Percentiles rank a stretch among this genome's conserved stretches.
These are phyloP conservation scores for Coleophoma crateriformis DNA, from an alignment of 2,329 filamentous ascomycete species.

Conservation along the genomic window DNA sequence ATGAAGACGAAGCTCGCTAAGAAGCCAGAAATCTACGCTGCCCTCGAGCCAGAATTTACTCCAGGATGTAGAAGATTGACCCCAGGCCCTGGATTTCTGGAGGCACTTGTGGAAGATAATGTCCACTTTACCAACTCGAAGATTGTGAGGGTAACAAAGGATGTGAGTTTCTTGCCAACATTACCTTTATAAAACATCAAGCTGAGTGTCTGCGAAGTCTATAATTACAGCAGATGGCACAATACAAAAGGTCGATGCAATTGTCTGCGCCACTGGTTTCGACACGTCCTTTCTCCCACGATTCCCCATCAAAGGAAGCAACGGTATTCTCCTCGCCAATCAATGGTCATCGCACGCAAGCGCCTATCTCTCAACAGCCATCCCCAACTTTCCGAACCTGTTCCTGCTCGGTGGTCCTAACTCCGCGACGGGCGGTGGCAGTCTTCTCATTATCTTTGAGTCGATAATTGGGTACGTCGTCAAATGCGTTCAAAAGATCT, in stretches of 20 bases:
- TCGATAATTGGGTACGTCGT: constrained; percentile 61
- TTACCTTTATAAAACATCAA: not conserved
- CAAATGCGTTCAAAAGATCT: constrained; percentile 46
- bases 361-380: constrained; percentile 1
- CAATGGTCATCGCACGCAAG: constrained; percentile 17
- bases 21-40: constrained; percentile 29
- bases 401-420: constrained; percentile 2
- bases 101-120: constrained; percentile 2
- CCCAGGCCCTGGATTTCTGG: constrained; percentile 29
- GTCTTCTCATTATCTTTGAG: constrained; percentile 58
- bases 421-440: constrained; percentile 23
- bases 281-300: constrained; percentile 14
- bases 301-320: constrained; percentile 10
- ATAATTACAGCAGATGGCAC: constrained; percentile 21
- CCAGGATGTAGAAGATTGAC: constrained; percentile 33
- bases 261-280: constrained; percentile 25
- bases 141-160: not conserved
- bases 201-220: constrained; percentile 3
- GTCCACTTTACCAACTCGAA: not conserved
- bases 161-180: not conserved
- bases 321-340: constrained; percentile 1
- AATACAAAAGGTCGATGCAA: constrained; percentile 23
- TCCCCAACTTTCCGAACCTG: constrained; percentile 2
- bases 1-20: constrained; percentile 25
- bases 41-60: constrained; percentile 30